Base-by-base conservation (phyloP, 345 rosid genomes). In the Noccaea bulbosa region DNA sequence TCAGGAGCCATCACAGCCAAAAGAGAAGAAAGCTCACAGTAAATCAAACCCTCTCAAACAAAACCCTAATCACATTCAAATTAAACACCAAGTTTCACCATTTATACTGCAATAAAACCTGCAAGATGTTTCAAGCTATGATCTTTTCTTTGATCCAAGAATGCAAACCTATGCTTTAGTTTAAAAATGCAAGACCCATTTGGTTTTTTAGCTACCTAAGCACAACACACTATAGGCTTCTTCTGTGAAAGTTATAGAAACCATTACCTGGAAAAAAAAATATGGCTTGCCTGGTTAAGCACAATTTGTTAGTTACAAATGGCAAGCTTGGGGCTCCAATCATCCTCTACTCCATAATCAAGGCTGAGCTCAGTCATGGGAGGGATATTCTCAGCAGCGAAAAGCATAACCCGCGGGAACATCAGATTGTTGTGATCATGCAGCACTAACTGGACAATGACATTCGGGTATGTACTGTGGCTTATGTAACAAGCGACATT, bases 341-440 rank as follows among this genome's bases (percentile, higher is more conserved):
- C 98, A 80, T 86, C 90, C 57, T 87, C 82, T 37, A 89, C 89
- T 52, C 99, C 99, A 70, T 94, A 94, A 73, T 91, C 98, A 65
- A 94, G 88, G 80, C 99, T 89, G 14, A 94, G 89, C 81, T 91
- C 95, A 73, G 85, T 83, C 82, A 94, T 55, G 38, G 99, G 97
- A 62, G 93, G 96, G 48, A 94, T 91, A 62, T 88, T 88, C 79
- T 94, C 98, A 79, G 86, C 59, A 4, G 98, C 89, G 11, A 91
- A 94, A 70, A 94, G 87, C 99, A 91, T 94, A 61, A 88, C 81
- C 48, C 86, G 96, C 61, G 98, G 99, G 66, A 89, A 91, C 90
- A 86, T 89, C 44, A 91, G 58, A 69, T 86, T 91, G 65, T 83
- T 94, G 77, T 91, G 98, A 78, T 94, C 96, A 81, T 87, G 80